Evolutionary conservation across 2,329 filamentous ascomycete species (phyloP), one percentile per base, ranked within the genome.

Genomic region (Colletotrichum tropicale): DNA sequence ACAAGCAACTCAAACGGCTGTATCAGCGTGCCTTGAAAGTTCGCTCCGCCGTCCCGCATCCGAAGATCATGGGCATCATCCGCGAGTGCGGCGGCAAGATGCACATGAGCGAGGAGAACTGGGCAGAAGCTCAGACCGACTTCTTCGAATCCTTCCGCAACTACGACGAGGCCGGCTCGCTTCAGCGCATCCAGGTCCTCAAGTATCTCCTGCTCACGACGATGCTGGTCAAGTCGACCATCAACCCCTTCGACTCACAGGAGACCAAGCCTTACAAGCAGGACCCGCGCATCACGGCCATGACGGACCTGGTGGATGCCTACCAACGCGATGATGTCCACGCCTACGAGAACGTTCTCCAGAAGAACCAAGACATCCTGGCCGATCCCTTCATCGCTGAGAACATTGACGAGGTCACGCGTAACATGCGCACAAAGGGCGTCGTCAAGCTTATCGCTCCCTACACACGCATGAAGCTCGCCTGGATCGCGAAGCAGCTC

Each of bases 81-180:
- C 94, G 96, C 70, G 97, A 99, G 87, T 99, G 97, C 83, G 97
- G 97, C 81, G 97, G 97, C 80, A 99, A 99, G 89, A 99, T 99
- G 97, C 96, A 98, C 87, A 98, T 99, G 97, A 97, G 95, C 84
- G 97, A 99, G 89, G 97, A 98, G 87, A 98, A 98, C 84, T 99
- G 97, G 97, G 95, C 97, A 84, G 95, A 96, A 81, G 97, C 97
- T 1, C 96, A 98, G 86, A 96, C 93, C 80, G 97, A 98, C 87
- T 99, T 99, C 85, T 98, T 98, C 85, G 97, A 99, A 84, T 98
- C 96, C 1, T 99, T 99, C 88, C 94, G 96, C 73, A 98, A 98
- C 87, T 99, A 98, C 86, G 97, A 99, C 83, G 97, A 99, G 88
- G 97, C 97, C 55, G 97, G 97, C 61, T 98, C 96, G 30, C 91